Evolutionary conservation across 73 alveolate species (phyloP), one percentile per base, ranked within the genome.

Genomic region (Blepharisma japonicum): DNA sequence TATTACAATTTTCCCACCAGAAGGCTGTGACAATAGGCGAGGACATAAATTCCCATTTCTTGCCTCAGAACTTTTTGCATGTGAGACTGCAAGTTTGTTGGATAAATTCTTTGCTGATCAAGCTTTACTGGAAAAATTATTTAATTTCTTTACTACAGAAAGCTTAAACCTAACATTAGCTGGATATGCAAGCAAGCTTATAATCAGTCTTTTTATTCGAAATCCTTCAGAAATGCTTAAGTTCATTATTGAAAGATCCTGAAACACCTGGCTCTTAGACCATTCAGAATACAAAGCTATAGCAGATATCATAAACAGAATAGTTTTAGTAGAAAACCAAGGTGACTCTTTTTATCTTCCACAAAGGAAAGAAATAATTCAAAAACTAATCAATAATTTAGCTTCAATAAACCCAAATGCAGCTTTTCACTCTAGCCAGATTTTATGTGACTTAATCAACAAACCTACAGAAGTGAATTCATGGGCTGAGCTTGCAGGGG

Each of bases 1-100:
- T 8, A 25, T 61, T 25, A 61, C 74, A 2, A 39, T 61, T n/a
- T 61, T 61, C 47, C 74, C 74, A 14, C 47, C 14, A 20, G 74
- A n/a, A 8, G 46, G 18, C 23, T n/a, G 18, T 9, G 23, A 61
- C 47, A 61, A 25, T 4, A 61, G 23, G 4, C 38, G 74, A n/a
- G 11, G 50, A 18, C 74, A 61, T 9, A 61, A 61, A 14, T 39
- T 14, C 74, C 74, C 74, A 9, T 61, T 61, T 25, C 18, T 61
- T 9, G 74, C 74, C 50, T 61, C 47, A 14, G 74, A 61, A 25
- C 39, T 61, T 61, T 25, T 61, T 18, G 14, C 42, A 32, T 32
- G 74, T 61, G 74, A 61, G 23, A 61, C 47, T 4, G 74, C 47
- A 8, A 8, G n/a, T 14, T 18, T 61, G 2, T 39, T 14, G 14